Base-by-base conservation (phyloP, 2,329 filamentous ascomycete genomes). In the Nannizzia gypsea region DNA sequence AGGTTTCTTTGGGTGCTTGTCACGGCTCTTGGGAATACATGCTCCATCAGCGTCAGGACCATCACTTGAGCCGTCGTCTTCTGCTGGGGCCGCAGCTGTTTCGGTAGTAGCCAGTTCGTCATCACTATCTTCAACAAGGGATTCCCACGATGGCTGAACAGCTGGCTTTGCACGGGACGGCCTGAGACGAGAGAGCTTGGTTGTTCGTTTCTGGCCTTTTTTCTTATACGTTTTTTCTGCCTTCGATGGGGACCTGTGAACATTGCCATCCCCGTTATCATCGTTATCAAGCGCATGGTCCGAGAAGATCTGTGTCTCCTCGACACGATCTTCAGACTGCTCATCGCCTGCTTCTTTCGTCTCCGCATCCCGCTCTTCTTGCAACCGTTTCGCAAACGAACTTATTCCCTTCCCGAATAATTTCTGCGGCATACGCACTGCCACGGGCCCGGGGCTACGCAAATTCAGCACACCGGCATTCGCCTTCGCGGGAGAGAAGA, bases 191-290 rank as follows among this genome's bases (percentile, higher is more conserved):
- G 76, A 73, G 54, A 72, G 66, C 57, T 74, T 71, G 1, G 77
- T 79, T 4, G 75, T 77, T 54, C 77, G 70, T 63, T 79, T 79
- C 63, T 78, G 77, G 1, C 76, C 76, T 64, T 74, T 78, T 67
- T 78, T 79, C 66, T 76, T 65, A 24, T 65, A 44, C 34, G 54
- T 54, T 36, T 62, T 58, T 5, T 50, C 13, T 5, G 22, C n/a
- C 22, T 26, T 50, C 6, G 44, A 50, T 3, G 44, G 44, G 15
- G 44, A 50, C 24, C 6, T 50, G 44, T 50, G 20, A 50, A 26
- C 44, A 50, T 50, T 20, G 6, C 6, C 20, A 24, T 31, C 46
- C 9, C 2, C 17, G 3, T 61, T 57, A 0, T 60, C 58, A 44
- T 71, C 75, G 62, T 77, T 72, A 13, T 68, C 65, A 4, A 74